A percentile compares a stretch with the other conserved stretches of the same genome.
These are phyloP conservation scores for Alloascoidea hylecoeti DNA, from an alignment of 805 yeast species.

Conservation along the genomic window DNA sequence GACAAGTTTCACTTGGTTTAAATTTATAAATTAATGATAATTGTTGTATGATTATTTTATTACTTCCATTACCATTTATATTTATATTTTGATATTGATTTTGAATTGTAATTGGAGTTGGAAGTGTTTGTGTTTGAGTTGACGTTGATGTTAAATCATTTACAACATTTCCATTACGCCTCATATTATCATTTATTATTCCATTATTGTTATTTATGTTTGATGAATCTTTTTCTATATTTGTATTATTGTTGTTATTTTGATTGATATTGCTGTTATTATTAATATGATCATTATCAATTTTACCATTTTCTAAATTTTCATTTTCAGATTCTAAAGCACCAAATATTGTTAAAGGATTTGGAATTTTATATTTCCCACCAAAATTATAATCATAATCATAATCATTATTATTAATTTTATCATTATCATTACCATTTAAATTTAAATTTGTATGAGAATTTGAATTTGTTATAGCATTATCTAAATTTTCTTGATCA, in stretches of 20 bases:
- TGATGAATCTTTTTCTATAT: background rate
- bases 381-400: slow-evolving; percentile 5
- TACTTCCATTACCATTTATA: background rate
- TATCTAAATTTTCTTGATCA: slow-evolving; percentile 18
- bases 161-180: too few relatives aligned
- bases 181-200: too few relatives aligned
- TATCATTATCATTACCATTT: slow-evolving; percentile 5
- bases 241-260: background rate
- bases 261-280: background rate
- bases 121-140: background rate
- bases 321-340: slow-evolving; percentile 33
- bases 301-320: background rate
- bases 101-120: too few relatives aligned
- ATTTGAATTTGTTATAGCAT: slow-evolving; percentile 9
- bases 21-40: slow-evolving; percentile 6
- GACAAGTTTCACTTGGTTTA: slow-evolving; percentile 6
- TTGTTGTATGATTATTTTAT: slow-evolving; percentile 6
- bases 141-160: background rate
- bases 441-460: slow-evolving; percentile 9
- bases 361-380: slow-evolving; percentile 7
- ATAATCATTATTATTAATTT: slow-evolving; percentile 7
- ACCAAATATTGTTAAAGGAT: slow-evolving; percentile 35
- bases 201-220: too few relatives aligned
- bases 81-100: too few relatives aligned
- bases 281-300: background rate